Conservation (phyloP, 108 stramenopile species). For the Nitzschia inconspicua region DNA sequence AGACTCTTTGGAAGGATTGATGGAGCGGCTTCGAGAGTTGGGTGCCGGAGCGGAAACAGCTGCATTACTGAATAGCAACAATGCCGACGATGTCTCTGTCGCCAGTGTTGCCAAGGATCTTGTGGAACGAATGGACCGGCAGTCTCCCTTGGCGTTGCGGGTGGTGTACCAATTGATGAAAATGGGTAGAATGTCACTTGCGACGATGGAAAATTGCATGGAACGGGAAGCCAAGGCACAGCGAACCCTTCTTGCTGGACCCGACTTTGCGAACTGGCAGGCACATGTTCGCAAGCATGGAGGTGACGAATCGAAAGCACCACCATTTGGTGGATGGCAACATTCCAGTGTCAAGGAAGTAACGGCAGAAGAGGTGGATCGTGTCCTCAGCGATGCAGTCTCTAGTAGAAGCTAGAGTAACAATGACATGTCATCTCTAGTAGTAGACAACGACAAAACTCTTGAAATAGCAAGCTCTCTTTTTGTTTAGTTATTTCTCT, state of each 20-base stretch:
- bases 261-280: constrained; percentile 69
- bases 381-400: constrained; percentile 39
- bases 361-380: constrained; percentile 61
- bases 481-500: too few species aligned
- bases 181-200: constrained; percentile 34
- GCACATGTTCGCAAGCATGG: constrained; percentile 37
- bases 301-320: constrained; percentile 30
- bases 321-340: constrained; percentile 57
- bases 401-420: too few species aligned
- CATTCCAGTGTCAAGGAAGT: constrained; percentile 64
- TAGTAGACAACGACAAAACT: too few species aligned
- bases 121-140: constrained; percentile 55
- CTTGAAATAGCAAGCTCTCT: too few species aligned
- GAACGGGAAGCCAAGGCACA: constrained; percentile 62
- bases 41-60: constrained; percentile 19
- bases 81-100: constrained; percentile 47
- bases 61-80: constrained; percentile 5
- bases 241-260: constrained; percentile 38
- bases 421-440: too few species aligned
- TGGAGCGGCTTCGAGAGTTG: constrained; percentile 62
- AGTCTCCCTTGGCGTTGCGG: constrained; percentile 71
- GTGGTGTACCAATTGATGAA: constrained; percentile 51
- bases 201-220: constrained; percentile 69
- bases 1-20: constrained; percentile 59
- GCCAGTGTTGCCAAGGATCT: constrained; percentile 59